Conservation (phyloP, 2,329 filamentous ascomycete genomes). For the Microascus cirrosus region DNA sequence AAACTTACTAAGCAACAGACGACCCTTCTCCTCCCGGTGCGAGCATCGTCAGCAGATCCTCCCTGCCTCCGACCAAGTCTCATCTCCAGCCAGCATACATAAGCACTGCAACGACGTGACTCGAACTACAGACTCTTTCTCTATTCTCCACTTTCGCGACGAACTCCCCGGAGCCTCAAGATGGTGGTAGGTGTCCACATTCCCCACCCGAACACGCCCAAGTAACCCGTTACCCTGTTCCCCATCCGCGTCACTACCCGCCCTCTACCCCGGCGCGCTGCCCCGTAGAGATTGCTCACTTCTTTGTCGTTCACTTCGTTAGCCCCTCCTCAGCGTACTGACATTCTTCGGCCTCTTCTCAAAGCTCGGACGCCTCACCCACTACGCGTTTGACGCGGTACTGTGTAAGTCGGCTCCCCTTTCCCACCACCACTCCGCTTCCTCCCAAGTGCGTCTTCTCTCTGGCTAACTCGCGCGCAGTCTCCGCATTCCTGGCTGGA, state of each 20-base stretch:
- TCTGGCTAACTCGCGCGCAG: constrained; percentile 28
- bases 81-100: background rate
- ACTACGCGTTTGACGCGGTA: constrained; percentile 94
- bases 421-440: background rate
- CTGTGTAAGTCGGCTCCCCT: constrained; percentile 50
- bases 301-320: background rate
- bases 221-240: background rate
- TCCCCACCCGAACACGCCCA: background rate
- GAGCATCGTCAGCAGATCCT: too few relatives aligned
- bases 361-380: constrained; percentile 85
- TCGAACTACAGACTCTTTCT: background rate
- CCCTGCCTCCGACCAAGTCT: too few relatives aligned
- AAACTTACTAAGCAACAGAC: too few relatives aligned
- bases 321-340: constrained; percentile 53
- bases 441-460: background rate
- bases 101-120: background rate
- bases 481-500: constrained; percentile 92
- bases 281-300: background rate
- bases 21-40: too few relatives aligned
- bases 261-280: background rate
- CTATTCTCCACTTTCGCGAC: background rate
- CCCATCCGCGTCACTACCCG: background rate
- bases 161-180: background rate
- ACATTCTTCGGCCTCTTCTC: constrained; percentile 51
- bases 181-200: constrained; percentile 8